Evolutionary conservation across 2,329 filamentous ascomycete species (phyloP).

Genomic region (Elsinoe necatrix): DNA sequence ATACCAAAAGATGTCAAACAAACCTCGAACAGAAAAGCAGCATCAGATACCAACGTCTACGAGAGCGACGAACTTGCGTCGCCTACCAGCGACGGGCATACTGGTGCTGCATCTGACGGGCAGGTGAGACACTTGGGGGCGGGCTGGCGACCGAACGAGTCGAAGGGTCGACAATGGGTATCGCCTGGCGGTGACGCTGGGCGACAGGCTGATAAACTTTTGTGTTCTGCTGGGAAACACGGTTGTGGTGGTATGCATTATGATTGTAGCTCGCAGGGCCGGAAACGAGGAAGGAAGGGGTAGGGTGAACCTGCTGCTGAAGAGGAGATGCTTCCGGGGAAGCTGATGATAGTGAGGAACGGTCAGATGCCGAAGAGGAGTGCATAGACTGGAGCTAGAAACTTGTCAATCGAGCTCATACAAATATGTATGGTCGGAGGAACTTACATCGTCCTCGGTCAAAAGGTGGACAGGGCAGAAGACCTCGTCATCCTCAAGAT

Average conservation of each 20-base stretch:
- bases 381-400: slow-evolving; percentile 79
- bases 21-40: slow-evolving; percentile 12
- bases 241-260: slow-evolving; percentile 26
- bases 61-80: slow-evolving; percentile 15
- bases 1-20: slow-evolving; percentile 13
- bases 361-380: slow-evolving; percentile 72
- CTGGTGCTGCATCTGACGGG: slow-evolving; percentile 53
- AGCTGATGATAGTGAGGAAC: slow-evolving; percentile 87
- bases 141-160: slow-evolving; percentile 89
- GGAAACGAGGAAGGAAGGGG: slow-evolving; percentile 66
- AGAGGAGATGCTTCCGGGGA: slow-evolving; percentile 87
- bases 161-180: slow-evolving; percentile 93
- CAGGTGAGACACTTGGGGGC: slow-evolving; percentile 61
- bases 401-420: slow-evolving; percentile 1
- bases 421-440: slow-evolving; percentile 14
- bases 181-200: slow-evolving; percentile 84
- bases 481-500: slow-evolving; percentile 90
- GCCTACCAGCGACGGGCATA: slow-evolving; percentile 43
- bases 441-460: slow-evolving; percentile 78
- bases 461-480: slow-evolving; percentile 82
- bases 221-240: slow-evolving; percentile 51
- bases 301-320: slow-evolving; percentile 67
- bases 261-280: slow-evolving; percentile 42
- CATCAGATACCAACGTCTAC: slow-evolving; percentile 18
- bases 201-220: slow-evolving; percentile 89